phyloP scores from a whole-genome alignment of 2,329 filamentous ascomycete genomes.

The Pyrenophora tritici-repentis region DNA sequence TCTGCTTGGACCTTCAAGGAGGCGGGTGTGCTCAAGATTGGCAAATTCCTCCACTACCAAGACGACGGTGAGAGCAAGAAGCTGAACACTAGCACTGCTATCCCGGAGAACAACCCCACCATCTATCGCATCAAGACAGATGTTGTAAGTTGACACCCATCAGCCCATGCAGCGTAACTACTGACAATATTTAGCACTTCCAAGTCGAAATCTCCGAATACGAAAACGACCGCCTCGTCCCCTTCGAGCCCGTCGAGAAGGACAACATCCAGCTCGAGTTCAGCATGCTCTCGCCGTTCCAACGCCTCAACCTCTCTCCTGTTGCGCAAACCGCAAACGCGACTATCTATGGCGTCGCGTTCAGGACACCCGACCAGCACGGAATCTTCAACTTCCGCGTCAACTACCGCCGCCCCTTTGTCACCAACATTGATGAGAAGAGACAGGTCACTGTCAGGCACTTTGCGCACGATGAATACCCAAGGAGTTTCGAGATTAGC shows the following conservation, averaged over 20 bases:
- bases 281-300: slow-evolving; percentile 97
- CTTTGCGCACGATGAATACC: slow-evolving; percentile 97
- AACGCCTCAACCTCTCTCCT: slow-evolving; percentile 75
- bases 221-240: slow-evolving; percentile 71
- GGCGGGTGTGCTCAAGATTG: slow-evolving; percentile 83
- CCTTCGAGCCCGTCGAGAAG: slow-evolving; percentile 70
- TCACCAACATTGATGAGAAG: slow-evolving; percentile 91
- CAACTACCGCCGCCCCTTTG: slow-evolving; percentile 95
- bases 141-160: slow-evolving; percentile 68
- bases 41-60: slow-evolving; percentile 77
- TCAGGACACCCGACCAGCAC: slow-evolving; percentile 92
- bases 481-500: slow-evolving; percentile 84
- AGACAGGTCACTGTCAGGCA: slow-evolving; percentile 91
- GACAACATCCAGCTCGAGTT: slow-evolving; percentile 94
- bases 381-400: slow-evolving; percentile 98
- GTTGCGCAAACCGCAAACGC: slow-evolving; percentile 64
- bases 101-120: slow-evolving; percentile 69
- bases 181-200: slow-evolving; percentile 66
- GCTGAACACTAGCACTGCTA: slow-evolving; percentile 42
- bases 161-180: background rate
- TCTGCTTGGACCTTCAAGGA: slow-evolving; percentile 98
- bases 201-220: slow-evolving; percentile 90
- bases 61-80: slow-evolving; percentile 59
- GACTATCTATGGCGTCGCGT: slow-evolving; percentile 74
- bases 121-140: slow-evolving; percentile 98